A percentile compares a stretch with the other conserved stretches of the same genome.
Conservation (phyloP, 805 yeast genomes). For the Candida boidinii region DNA sequence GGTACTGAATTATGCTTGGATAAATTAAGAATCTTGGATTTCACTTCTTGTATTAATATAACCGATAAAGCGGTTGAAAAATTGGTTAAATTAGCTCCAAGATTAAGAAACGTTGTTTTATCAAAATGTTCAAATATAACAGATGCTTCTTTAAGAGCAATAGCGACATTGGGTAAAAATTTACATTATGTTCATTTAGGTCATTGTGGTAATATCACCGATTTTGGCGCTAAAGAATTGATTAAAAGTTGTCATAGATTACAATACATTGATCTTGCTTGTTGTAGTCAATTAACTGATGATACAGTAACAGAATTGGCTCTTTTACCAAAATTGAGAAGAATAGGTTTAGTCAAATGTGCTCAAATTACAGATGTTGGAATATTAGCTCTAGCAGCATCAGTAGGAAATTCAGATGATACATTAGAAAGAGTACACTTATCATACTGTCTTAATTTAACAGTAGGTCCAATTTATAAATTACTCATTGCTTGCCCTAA, state of each 20-base stretch:
- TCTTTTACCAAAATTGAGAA: constrained; percentile 65
- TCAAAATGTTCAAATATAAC: constrained; percentile 86
- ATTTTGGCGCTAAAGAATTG: constrained; percentile 69
- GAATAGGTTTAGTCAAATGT: constrained; percentile 93
- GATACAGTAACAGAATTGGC: constrained; percentile 70
- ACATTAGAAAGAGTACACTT: constrained; percentile 88
- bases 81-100: constrained; percentile 71
- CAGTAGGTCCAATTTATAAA: constrained; percentile 68
- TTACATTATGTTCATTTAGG: constrained; percentile 89
- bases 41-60: constrained; percentile 74
- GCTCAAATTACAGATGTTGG: constrained; percentile 82
- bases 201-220: constrained; percentile 87
- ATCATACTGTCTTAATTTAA: constrained; percentile 78
- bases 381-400: constrained; percentile 50
- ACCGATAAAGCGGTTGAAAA: constrained; percentile 73
- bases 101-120: constrained; percentile 76
- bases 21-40: constrained; percentile 70
- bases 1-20: constrained; percentile 35
- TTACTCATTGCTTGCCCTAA: constrained; percentile 75
- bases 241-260: constrained; percentile 75
- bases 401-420: constrained; percentile 52
- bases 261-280: constrained; percentile 90
- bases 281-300: constrained; percentile 86
- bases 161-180: constrained; percentile 67
- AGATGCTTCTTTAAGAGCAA: constrained; percentile 64